These are phyloP conservation scores for Drechslerella dactyloides DNA, from an alignment of 2,329 filamentous ascomycete species.

Conservation along the genomic window DNA sequence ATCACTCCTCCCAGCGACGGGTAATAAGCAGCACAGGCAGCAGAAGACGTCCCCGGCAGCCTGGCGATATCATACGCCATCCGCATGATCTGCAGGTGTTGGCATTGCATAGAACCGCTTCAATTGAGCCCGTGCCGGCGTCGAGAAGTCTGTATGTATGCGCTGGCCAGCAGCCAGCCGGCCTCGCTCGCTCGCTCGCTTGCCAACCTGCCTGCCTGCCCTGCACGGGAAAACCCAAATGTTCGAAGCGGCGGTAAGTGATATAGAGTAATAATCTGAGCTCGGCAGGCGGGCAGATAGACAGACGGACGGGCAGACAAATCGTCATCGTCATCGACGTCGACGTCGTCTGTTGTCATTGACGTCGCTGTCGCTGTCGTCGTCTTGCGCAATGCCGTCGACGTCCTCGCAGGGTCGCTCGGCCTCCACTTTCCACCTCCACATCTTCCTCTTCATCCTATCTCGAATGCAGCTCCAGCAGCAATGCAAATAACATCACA, in stretches of 20 bases:
- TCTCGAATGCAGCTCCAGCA: background rate
- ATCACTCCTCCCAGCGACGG: background rate
- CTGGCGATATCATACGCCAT: conserved; percentile 3
- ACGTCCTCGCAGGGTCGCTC: conserved; percentile 1
- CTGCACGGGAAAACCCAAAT: background rate
- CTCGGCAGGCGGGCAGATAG: background rate
- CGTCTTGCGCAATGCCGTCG: conserved; percentile 1
- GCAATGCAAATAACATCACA: background rate
- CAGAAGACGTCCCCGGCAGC: background rate
- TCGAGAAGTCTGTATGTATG: conserved; percentile 37
- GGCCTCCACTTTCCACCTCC: background rate
- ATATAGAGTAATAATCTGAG: background rate
- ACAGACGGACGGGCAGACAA: background rate
- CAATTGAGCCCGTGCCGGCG: background rate
- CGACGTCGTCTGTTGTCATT: background rate
- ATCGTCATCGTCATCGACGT: background rate
- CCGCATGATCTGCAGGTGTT: conserved; percentile 25
- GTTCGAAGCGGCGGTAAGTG: background rate
- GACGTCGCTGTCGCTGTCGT: background rate
- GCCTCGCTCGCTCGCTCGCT: background rate
- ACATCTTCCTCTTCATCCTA: background rate
- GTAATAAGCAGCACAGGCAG: background rate
- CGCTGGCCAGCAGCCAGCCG: conserved; percentile 36
- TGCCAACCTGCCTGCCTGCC: background rate
- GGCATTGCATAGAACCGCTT: conserved; percentile 42